Base-by-base conservation (phyloP, 345 rosid genomes). In the Ceriops tagal region DNA sequence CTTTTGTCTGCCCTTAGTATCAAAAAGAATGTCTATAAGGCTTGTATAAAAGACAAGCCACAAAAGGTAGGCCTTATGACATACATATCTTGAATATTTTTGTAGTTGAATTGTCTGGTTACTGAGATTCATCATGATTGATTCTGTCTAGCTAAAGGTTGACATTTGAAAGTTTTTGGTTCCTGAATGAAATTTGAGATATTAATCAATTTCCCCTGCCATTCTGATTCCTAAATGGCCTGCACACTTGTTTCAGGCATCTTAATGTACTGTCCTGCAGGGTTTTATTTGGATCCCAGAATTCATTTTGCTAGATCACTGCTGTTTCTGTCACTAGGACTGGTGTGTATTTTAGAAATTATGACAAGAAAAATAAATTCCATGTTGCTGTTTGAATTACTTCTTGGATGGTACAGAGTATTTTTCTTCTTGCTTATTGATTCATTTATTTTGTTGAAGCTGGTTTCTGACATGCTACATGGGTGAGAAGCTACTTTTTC, bases 401-500 rank as follows among this genome's bases (percentile, higher is more conserved):
- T 30, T 53, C 47, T 53, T 32, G 11, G 21, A 53, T 31, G 37
- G 28, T 28, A n/a, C 31, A 6, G 20, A 47, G 28, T 8, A 28
- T 24, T 53, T 55, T 35, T 56, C 59, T 19, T 35, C 35, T 37
- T 46, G n/a, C 46, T 43, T 27, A 53, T 46, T 46, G 47, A 56
- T 47, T 27, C 56, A 68, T 58, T 68, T 58, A 68, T 26, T 58
- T 58, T 30, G 19, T 46, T 21, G 71, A 46, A 39, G 28, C 3
- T 22, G 27, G 21, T 66, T 53, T 15, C 52, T 22, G 21, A 13
- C 37, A 65, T 28, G 43, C n/a, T 65, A 31, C 28, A 64, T 46
- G 34, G 69, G 43, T 19, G 5, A 64, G 37, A 20, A 21, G 31
- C 8, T 1, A 18, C 37, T 65, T 11, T 26, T 66, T n/a, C n/a